A percentile compares a stretch with the other conserved stretches of the same genome.
Evolutionary conservation across 2,329 filamentous ascomycete genomes (phyloP).

Genomic region (Colletotrichum sp.): DNA sequence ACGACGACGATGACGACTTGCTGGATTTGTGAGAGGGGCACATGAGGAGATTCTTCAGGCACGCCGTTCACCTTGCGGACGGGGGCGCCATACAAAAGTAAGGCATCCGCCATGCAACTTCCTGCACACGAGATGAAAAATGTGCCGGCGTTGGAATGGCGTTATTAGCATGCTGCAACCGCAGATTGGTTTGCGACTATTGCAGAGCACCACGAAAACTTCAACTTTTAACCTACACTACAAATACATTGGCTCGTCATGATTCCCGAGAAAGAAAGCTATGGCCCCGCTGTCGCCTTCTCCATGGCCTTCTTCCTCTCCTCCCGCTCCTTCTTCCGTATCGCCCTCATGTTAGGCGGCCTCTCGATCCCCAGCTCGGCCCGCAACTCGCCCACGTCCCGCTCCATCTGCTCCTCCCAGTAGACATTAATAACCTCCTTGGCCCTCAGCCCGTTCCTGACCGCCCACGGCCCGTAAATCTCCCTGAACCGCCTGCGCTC

Average conservation of each 20-base stretch:
- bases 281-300: not conserved
- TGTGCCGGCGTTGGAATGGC: constrained; percentile 14
- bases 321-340: constrained; percentile 72
- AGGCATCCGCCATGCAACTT: not conserved
- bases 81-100: not conserved
- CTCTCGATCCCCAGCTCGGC: constrained; percentile 80
- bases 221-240: constrained; percentile 7
- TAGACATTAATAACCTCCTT: constrained; percentile 94
- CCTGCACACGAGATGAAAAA: not conserved
- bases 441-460: constrained; percentile 77
- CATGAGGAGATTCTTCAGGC: not conserved
- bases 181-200: constrained; percentile 5
- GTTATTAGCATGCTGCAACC: constrained; percentile 12
- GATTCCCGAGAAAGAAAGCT: not conserved
- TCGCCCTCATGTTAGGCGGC: constrained; percentile 83
- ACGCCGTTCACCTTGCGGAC: not conserved
- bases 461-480: constrained; percentile 88
- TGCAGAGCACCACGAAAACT: not conserved
- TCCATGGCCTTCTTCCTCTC: constrained; percentile 70
- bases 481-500: constrained; percentile 77
- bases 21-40: constrained; percentile 57
- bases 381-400: constrained; percentile 78
- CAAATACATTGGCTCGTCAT: not conserved
- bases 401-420: constrained; percentile 94
- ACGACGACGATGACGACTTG: constrained; percentile 83